Evolutionary conservation across 75 land plant species (phyloP).

Genomic region (Cunninghamia lanceolata): DNA sequence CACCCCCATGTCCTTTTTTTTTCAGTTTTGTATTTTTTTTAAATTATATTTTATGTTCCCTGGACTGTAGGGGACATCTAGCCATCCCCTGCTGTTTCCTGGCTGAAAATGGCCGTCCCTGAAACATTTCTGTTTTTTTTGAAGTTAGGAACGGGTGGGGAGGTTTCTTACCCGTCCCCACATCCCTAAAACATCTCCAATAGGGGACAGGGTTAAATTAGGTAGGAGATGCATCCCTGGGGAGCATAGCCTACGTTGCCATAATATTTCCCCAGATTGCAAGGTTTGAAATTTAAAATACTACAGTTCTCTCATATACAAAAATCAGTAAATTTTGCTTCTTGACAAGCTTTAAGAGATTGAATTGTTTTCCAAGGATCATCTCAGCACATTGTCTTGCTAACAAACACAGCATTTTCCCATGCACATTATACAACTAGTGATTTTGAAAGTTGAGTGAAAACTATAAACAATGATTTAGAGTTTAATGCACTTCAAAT

Average conservation of each 20-base stretch:
- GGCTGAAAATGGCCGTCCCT: too few relatives aligned
- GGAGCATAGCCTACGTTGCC: background rate
- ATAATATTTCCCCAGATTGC: background rate
- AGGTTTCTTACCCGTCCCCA: too few relatives aligned
- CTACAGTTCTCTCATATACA: background rate
- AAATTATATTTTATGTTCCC: too few relatives aligned
- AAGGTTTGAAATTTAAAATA: background rate
- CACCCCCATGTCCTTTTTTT: too few relatives aligned
- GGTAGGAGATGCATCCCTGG: too few relatives aligned
- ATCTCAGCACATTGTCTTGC: background rate
- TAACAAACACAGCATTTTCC: background rate
- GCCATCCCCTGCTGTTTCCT: too few relatives aligned
- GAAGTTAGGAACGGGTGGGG: too few relatives aligned
- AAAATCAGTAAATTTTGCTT: background rate
- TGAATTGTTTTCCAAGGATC: background rate
- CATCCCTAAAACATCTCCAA: too few relatives aligned
- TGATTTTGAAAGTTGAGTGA: background rate
- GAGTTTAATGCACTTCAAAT: background rate
- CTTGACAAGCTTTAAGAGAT: background rate
- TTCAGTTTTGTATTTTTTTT: too few relatives aligned
- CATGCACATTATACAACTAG: background rate
- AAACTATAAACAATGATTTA: background rate
- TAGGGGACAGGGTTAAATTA: too few relatives aligned
- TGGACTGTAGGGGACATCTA: too few relatives aligned
- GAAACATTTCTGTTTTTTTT: too few relatives aligned